Evolutionary conservation across 2,329 filamentous ascomycete genomes (phyloP).

Genomic region (Fusarium duplospermum): DNA sequence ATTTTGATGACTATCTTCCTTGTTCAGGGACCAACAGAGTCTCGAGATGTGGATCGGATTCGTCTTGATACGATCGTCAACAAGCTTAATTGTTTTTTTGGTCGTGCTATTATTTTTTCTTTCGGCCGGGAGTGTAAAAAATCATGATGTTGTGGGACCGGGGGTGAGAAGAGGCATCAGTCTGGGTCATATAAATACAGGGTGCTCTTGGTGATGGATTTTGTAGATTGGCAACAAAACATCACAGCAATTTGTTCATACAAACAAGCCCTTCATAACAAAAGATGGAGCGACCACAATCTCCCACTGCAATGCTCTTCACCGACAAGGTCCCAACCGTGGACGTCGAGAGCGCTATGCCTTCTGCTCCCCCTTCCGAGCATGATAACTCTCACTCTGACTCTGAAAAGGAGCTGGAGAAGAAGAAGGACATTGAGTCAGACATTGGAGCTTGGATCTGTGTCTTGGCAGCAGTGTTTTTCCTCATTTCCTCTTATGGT

Average conservation of each 20-base stretch:
- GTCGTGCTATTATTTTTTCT: neutral
- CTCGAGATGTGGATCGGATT: slow-evolving; percentile 3
- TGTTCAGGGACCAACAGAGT: slow-evolving; percentile 12
- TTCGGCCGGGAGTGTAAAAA: neutral
- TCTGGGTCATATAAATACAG: slow-evolving; percentile 1
- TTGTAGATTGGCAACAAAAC: neutral
- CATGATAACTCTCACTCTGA: slow-evolving; percentile 6
- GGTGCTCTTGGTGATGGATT: neutral
- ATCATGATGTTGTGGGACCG: slow-evolving; percentile 4
- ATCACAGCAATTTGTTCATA: neutral
- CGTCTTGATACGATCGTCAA: slow-evolving; percentile 2
- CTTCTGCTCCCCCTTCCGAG: neutral
- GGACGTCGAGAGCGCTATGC: slow-evolving; percentile 6
- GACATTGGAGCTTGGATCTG: slow-evolving; percentile 29
- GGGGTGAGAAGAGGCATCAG: neutral
- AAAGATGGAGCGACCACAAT: slow-evolving; percentile 1
- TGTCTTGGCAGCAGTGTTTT: slow-evolving; percentile 30
- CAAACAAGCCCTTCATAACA: neutral
- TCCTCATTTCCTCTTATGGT: slow-evolving; percentile 34
- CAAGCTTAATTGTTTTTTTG: slow-evolving; percentile 6
- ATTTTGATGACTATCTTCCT: slow-evolving; percentile 12
- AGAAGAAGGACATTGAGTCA: slow-evolving; percentile 14
- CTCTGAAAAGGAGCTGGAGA: neutral
- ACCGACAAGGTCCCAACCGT: neutral
- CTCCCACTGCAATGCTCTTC: neutral